Evolutionary conservation across 805 yeast genomes (phyloP), one percentile per base, ranked within the genome.

Genomic region (Candida tallmaniae): DNA sequence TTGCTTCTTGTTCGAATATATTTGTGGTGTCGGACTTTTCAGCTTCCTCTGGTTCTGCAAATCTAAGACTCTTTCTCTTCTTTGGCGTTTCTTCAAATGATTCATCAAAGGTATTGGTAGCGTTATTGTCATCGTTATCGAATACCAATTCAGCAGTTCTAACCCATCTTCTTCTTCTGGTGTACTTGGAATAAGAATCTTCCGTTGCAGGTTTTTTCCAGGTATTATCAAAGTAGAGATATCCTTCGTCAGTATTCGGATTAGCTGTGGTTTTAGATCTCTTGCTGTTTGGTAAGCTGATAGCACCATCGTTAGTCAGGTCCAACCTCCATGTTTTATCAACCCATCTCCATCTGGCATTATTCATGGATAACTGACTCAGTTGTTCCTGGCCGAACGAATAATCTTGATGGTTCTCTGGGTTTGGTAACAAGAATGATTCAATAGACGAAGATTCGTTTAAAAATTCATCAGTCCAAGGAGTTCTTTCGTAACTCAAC

Each of bases 401-500:
- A 36, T 44, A 43, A n/a, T 43, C 40, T 23, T 38, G 39, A 48
- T 41, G 54, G 38, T 72, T 62, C 40, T 62, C 73, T 17, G 82
- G 73, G 39, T 80, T 86, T 3, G 98, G 97, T 38, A 90, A 65
- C 54, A 79, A 77, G 59, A 90, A 90, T 13, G 70, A 61, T 5
- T 83, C 93, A 13, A 89, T 80, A 6, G 88, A 68, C 5, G 83
- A 77, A 1, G 86, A 74, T 54, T 88, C 96, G 57, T 89, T 90
- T 42, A 88, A 66, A 52, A 88, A 89, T 56, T 89, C 97, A 55
- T 90, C 98, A 0, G 97, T 89, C 97, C 97, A 90, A 3, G 97
- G 82, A 0, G 95, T 80, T 53, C 98, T 74, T 61, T 90, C 98
- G 54, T 90, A 90, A 32, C 94, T 81, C 42, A 93, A 70, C 54